Evolutionary conservation across 2,329 filamentous ascomycete species (phyloP).

Genomic region (Phaeoacremonium minimum): DNA sequence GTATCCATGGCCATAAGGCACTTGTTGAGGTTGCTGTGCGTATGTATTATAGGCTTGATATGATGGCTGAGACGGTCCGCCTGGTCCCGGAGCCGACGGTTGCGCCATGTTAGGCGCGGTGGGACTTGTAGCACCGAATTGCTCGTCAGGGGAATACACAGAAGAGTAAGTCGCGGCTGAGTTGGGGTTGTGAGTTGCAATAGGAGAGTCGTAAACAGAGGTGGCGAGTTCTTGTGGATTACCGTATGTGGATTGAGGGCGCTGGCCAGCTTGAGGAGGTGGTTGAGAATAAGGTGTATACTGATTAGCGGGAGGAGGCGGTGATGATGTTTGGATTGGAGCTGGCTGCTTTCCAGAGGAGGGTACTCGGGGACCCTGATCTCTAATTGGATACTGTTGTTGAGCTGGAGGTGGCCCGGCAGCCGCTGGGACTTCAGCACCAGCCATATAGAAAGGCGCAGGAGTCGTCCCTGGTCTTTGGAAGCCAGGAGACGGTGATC

Average conservation of each 20-base stretch:
- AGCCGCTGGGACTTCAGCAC: conserved; percentile 41
- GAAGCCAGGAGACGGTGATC: conserved; percentile 49
- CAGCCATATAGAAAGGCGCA: conserved; percentile 64
- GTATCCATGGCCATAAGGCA: conserved; percentile 21
- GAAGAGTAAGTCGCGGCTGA: conserved; percentile 39
- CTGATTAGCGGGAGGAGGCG: conserved; percentile 40
- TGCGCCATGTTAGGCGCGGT: conserved; percentile 21
- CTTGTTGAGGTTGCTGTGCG: conserved; percentile 23
- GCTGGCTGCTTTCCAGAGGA: conserved; percentile 42
- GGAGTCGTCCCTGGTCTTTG: conserved; percentile 47
- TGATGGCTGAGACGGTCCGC: conserved; percentile 19
- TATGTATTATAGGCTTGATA: conserved; percentile 33
- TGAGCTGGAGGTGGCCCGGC: conserved; percentile 23
- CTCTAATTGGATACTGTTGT: conserved; percentile 48
- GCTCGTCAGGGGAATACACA: conserved; percentile 44
- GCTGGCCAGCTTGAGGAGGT: conserved; percentile 42
- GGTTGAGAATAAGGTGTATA: conserved; percentile 40
- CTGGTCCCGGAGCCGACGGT: conserved; percentile 20
- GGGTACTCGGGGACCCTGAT: conserved; percentile 44
- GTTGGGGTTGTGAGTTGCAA: conserved; percentile 47
- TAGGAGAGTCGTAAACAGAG: conserved; percentile 71
- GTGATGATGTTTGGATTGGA: conserved; percentile 46
- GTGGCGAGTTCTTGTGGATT: conserved; percentile 75
- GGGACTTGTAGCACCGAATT: conserved; percentile 23
- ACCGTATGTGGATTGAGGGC: conserved; percentile 64